These are phyloP conservation scores for Vanrija sp. DNA, from an alignment of 1,284 basidiomycete species.

Conservation along the genomic window DNA sequence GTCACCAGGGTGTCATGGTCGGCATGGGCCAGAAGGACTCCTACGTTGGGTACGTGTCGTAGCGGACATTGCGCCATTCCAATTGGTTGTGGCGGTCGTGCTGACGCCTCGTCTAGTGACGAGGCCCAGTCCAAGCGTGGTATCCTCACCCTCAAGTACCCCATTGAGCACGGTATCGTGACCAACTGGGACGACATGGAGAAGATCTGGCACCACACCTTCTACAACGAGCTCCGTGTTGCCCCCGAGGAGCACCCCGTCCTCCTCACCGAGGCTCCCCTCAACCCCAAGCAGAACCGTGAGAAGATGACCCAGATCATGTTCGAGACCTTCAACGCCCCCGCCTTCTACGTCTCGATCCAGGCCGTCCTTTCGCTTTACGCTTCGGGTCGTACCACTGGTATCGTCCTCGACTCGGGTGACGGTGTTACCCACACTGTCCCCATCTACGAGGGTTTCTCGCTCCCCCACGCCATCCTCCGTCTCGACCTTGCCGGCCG, in stretches of 20 bases:
- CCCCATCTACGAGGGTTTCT: constrained; percentile 93
- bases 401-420: constrained; percentile 91
- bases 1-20: constrained; percentile 90
- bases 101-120: constrained; percentile 55
- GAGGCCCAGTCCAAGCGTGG: constrained; percentile 94
- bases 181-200: constrained; percentile 98
- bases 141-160: constrained; percentile 87
- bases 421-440: constrained; percentile 93
- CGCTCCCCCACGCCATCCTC: constrained; percentile 88
- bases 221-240: constrained; percentile 80
- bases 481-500: constrained; percentile 93
- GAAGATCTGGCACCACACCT: constrained; percentile 91
- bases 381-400: constrained; percentile 85
- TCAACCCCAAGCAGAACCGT: constrained; percentile 90
- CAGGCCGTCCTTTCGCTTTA: constrained; percentile 90
- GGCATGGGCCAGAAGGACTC: constrained; percentile 84
- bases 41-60: constrained; percentile 65
- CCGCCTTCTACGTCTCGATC: constrained; percentile 89
- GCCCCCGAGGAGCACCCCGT: constrained; percentile 83
- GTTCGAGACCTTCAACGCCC: constrained; percentile 95
- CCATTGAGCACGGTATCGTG: constrained; percentile 70
- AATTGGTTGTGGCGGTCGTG: not conserved
- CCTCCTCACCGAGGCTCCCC: constrained; percentile 87
- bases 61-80: not conserved
- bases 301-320: constrained; percentile 98